A percentile compares a stretch with the other conserved stretches of the same genome.
Conservation (phyloP, 805 yeast species). For the Wickerhamomyces strasburgensis region DNA sequence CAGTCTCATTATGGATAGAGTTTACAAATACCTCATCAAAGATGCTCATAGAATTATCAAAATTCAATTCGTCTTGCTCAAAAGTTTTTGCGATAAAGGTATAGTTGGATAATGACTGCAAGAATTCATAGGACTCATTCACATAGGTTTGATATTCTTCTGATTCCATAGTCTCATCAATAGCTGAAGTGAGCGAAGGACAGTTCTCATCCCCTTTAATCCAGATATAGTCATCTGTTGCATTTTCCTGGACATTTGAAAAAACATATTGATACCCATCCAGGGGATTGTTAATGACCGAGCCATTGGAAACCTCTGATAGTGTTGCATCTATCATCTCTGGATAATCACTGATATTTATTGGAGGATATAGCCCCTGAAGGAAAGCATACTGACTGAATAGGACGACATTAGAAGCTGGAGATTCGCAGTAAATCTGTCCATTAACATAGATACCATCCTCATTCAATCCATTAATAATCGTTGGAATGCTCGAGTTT, state of each 20-base stretch:
- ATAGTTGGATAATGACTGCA: constrained; percentile 29
- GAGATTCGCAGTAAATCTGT: constrained; percentile 34
- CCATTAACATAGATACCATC: constrained; percentile 33
- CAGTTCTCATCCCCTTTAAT: constrained; percentile 39
- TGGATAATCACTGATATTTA: constrained; percentile 21
- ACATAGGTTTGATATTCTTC: constrained; percentile 26
- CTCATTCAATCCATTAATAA: constrained; percentile 28
- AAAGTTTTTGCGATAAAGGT: constrained; percentile 24
- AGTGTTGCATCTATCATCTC: constrained; percentile 23
- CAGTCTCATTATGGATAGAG: constrained; percentile 37
- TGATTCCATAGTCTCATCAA: constrained; percentile 25
- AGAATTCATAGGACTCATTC: constrained; percentile 35
- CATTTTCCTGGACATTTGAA: constrained; percentile 31
- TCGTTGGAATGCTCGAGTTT: constrained; percentile 23
- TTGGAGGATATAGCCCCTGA: constrained; percentile 46
- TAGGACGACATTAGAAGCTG: constrained; percentile 31
- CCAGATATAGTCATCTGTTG: constrained; percentile 36
- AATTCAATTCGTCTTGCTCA: constrained; percentile 29
- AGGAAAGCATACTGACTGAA: constrained; percentile 39
- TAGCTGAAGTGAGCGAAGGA: constrained; percentile 34
- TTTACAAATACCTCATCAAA: constrained; percentile 38
- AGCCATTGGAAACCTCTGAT: constrained; percentile 36
- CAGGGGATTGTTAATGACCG: constrained; percentile 33
- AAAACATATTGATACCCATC: constrained; percentile 43
- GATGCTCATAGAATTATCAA: constrained; percentile 35